Evolutionary conservation across 805 yeast genomes (phyloP), one percentile per base, ranked within the genome.

Genomic region (Lachancea dasiensis): DNA sequence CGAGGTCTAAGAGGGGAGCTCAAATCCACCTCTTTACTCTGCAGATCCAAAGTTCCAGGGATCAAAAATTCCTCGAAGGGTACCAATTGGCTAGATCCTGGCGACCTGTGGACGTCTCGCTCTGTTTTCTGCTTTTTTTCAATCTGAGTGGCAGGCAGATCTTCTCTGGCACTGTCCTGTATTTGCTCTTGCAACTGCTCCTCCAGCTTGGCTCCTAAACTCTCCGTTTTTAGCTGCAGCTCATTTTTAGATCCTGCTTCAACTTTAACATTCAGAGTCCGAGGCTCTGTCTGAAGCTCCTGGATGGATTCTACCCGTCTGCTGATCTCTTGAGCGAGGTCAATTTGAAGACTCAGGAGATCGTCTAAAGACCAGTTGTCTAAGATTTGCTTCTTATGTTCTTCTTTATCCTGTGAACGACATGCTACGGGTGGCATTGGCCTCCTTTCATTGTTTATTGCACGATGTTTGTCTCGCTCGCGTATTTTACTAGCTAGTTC

Each of bases 311-410:
- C 24, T 8, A 45, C 43, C 8, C 43, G 46, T 4, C 27, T 21
- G 18, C 38, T 29, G 10, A 54, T 46, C 17, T 50, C 43, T 21
- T 30, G 29, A 16, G 47, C 46, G 3, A 48, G 47, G 29, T 51
- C 56, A 21, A 37, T 23, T 35, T 54, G 60, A 3, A 54, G 54
- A 24, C 43, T 43, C 29, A 54, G 27, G 11, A 56, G 46, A 17
- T 45, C 45, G 8, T 41, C 34, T 20, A 56, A 23, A 32, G 43
- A 48, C 36, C 53, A 36, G 15, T 39, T 42, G 18, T 43, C 24
- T 9, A 54, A 28, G 5, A 38, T 28, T 2, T 23, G 16, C 10
- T 47, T 34, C 10, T 36, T 32, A 6, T 50, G 46, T 23, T 38
- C 31, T 24, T 41, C 26, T 21, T 28, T 36, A 19, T 7, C 8